phyloP scores from a whole-genome alignment of 169 alveolate species.

The Theileria annulata region DNA sequence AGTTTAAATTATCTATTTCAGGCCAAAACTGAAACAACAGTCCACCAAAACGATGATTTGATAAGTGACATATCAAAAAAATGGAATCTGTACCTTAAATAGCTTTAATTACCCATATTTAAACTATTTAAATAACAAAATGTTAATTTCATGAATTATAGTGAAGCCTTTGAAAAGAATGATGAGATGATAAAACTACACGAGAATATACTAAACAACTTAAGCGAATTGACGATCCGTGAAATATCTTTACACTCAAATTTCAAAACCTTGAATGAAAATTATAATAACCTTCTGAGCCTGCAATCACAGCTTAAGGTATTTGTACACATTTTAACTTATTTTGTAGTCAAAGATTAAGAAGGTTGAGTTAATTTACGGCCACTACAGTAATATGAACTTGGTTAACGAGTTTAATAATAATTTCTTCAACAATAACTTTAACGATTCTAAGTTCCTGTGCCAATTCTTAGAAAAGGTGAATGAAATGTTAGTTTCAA shows the following conservation, averaged over 20 bases:
- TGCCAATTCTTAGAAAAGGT: background rate
- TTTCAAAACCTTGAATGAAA: slow-evolving; percentile 52
- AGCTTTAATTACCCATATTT: background rate
- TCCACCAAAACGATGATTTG: slow-evolving; percentile 8
- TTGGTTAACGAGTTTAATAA: background rate
- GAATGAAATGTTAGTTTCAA: background rate
- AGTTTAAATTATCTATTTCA: background rate
- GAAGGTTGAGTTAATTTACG: slow-evolving; percentile 41
- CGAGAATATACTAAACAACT: slow-evolving; percentile 12
- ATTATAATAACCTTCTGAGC: slow-evolving; percentile 31
- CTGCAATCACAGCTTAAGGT: slow-evolving; percentile 25
- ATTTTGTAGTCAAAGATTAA: slow-evolving; percentile 16
- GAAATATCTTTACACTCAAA: slow-evolving; percentile 36
- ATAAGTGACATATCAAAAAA: slow-evolving; percentile 4
- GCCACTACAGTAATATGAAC: slow-evolving; percentile 21
- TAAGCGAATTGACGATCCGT: slow-evolving; percentile 35
- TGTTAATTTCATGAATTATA: background rate
- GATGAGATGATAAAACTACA: slow-evolving; percentile 24
- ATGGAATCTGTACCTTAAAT: background rate
- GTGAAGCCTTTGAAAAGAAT: background rate
- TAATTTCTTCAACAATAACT: background rate
- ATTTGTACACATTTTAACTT: background rate
- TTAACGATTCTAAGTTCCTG: background rate
- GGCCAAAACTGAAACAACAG: background rate
- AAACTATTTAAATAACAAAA: background rate